phyloP scores from a whole-genome alignment of 2,329 filamentous ascomycete species.

The Eutypa lata region DNA sequence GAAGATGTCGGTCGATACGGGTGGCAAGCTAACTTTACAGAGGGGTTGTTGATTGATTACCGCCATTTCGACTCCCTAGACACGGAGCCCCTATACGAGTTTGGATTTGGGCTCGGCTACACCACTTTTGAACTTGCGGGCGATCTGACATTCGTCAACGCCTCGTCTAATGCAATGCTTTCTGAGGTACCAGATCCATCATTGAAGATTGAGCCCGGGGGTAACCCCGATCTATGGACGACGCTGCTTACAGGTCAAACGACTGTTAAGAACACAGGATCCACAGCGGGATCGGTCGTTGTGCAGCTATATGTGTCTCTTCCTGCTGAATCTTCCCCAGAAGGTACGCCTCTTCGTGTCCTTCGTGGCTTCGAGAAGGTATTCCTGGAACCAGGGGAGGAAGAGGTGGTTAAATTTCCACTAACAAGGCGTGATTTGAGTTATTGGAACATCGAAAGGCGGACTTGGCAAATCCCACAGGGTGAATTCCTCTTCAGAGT shows the following conservation, averaged over 20 bases:
- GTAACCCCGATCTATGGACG: neutral
- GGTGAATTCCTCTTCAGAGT: neutral
- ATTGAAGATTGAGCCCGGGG: neutral
- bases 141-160: neutral
- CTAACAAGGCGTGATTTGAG: neutral
- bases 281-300: neutral
- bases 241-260: neutral
- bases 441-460: neutral
- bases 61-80: constrained; percentile 47
- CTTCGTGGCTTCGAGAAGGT: neutral
- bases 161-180: neutral
- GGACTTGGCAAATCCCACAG: neutral
- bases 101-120: constrained; percentile 54
- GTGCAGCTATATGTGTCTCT: neutral
- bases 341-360: neutral
- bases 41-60: constrained; percentile 54
- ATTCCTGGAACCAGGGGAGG: neutral
- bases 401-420: neutral
- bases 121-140: constrained; percentile 41
- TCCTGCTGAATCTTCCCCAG: neutral
- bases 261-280: neutral
- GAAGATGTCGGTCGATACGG: constrained; percentile 46
- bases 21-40: constrained; percentile 51
- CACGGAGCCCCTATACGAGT: constrained; percentile 49
- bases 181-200: neutral